Base-by-base conservation (phyloP, 768 basidiomycete species). In the Strobilomyces confusus region DNA sequence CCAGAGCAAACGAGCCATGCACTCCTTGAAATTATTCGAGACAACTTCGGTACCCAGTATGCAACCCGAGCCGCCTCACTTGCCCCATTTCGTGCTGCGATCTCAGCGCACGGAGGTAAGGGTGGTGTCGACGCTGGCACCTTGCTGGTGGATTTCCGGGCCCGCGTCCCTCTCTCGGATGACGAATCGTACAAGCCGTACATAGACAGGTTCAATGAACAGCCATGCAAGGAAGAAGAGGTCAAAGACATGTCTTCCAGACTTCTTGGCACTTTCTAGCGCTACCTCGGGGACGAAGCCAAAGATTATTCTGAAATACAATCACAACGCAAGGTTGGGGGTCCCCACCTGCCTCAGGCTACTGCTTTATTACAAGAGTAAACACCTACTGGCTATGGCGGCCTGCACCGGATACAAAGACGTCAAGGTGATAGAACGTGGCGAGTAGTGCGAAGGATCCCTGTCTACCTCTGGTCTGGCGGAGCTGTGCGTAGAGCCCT, bases 101-200 rank as follows among this genome's bases (percentile, higher is more conserved):
- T 38, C 38, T 19, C 29, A 9, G 7, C 37, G 7, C 36, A 51
- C 19, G 38, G 49, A 12, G 43, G 37, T 2, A 25, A 29, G 29
- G 29, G 19, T 15, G 52, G 52, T 5, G 43, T 38, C 30, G 56
- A 62, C 19, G 23, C n/a, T n/a, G n/a, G n/a, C 15, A 41, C 30
- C 29, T 9, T 62, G 19, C 19, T 62, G 4, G n/a, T 43, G 11
- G 41, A 40, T 29, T 42, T 42, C 22, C 40, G 22, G 22, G 17
- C 40, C 20, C 13, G 23, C 14, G 22, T 42, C 40, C 40, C 56
- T 5, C 44, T 56, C 1, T 47, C 53, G 8, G 8, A 44, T 11
- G 63, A 63, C 23, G 61, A 54, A 11, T 33, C 43, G 9, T 63
- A 63, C 30, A 42, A 50, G 32, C 59, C 62, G 0, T 63, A 54